Percentiles rank a stretch among this genome's conserved stretches.
Conservation (phyloP, 768 basidiomycete genomes). For the Calocera cornea region DNA sequence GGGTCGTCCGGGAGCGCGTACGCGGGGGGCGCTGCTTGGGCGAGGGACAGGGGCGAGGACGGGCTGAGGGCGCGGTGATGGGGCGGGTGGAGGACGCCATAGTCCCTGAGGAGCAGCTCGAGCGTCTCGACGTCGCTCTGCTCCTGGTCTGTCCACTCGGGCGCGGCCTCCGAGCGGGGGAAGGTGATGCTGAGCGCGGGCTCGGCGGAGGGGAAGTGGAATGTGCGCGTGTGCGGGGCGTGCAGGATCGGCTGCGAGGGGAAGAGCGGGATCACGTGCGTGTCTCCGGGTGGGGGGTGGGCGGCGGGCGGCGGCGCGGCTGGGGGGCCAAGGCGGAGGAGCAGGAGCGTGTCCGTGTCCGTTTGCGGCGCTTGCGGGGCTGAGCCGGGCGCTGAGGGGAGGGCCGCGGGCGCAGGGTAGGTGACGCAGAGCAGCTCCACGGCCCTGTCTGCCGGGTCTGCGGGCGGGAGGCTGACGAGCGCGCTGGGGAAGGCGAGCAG, state of each 20-base stretch:
- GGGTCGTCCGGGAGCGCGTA: background rate
- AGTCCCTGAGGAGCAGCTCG: constrained; percentile 53
- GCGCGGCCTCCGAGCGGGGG: constrained; percentile 20
- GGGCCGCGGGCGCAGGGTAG: constrained; percentile 18
- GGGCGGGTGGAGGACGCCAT: constrained; percentile 29
- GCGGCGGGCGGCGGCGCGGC: constrained; percentile 39
- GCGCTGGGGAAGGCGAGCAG: constrained; percentile 41
- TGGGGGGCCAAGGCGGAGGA: constrained; percentile 20
- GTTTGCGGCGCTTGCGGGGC: too few species aligned
- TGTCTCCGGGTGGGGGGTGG: constrained; percentile 25
- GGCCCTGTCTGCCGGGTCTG: constrained; percentile 22
- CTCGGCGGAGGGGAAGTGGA: constrained; percentile 26
- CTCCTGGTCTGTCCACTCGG: constrained; percentile 25
- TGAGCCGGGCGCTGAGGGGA: constrained; percentile 16
- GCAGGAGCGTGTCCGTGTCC: constrained; percentile 20
- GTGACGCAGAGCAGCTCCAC: constrained; percentile 54
- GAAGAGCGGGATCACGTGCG: constrained; percentile 46
- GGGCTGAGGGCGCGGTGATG: constrained; percentile 6
- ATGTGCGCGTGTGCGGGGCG: constrained; percentile 23
- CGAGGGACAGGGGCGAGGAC: constrained; percentile 11
- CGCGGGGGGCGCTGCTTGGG: constrained; percentile 9
- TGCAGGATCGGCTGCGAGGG: constrained; percentile 38
- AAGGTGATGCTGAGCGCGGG: constrained; percentile 25
- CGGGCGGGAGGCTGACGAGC: constrained; percentile 27
- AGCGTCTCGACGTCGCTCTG: constrained; percentile 49